A percentile compares a stretch with the other conserved stretches of the same genome.
Evolutionary conservation across 2,329 filamentous ascomycete species (phyloP).

Genomic region (Fusarium veterinarium): DNA sequence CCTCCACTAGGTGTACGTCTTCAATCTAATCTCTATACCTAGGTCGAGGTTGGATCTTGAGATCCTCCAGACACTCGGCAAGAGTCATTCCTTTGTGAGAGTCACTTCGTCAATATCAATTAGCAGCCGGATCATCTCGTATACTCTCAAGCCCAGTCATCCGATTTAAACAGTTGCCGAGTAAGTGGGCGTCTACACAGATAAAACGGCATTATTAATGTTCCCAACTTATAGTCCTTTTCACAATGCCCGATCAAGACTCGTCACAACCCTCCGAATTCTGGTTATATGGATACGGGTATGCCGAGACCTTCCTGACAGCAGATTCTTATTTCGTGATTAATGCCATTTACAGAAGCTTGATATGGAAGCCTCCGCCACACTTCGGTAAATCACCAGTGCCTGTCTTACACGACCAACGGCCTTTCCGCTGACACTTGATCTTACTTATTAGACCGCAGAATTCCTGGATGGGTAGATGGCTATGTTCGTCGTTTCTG

Average conservation of each 20-base stretch:
- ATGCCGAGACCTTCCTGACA: conserved; percentile 44
- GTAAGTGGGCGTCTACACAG: not conserved
- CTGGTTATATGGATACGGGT: conserved; percentile 99
- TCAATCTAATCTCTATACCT: not conserved
- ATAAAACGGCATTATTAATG: conserved; percentile 28
- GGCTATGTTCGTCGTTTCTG: conserved; percentile 97
- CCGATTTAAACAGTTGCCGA: not conserved
- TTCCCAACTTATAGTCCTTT: not conserved
- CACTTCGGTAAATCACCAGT: conserved; percentile 86
- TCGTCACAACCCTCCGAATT: conserved; percentile 69
- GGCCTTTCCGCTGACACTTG: conserved; percentile 4
- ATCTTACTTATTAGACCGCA: conserved; percentile 70
- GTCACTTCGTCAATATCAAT: not conserved
- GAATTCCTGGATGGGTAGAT: conserved; percentile 89
- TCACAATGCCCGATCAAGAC: conserved; percentile 53
- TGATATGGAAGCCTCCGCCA: conserved; percentile 98
- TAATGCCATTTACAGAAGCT: conserved; percentile 65
- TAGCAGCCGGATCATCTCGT: not conserved
- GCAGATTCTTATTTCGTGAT: conserved; percentile 13
- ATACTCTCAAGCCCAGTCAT: not conserved
- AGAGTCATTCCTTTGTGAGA: conserved; percentile 8
- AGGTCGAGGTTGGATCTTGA: not conserved
- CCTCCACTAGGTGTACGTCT: conserved; percentile 9
- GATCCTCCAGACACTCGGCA: not conserved
- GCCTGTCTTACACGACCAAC: conserved; percentile 1